Conservation (phyloP, 2,329 filamentous ascomycete species). For the Penicillium frequentans region DNA sequence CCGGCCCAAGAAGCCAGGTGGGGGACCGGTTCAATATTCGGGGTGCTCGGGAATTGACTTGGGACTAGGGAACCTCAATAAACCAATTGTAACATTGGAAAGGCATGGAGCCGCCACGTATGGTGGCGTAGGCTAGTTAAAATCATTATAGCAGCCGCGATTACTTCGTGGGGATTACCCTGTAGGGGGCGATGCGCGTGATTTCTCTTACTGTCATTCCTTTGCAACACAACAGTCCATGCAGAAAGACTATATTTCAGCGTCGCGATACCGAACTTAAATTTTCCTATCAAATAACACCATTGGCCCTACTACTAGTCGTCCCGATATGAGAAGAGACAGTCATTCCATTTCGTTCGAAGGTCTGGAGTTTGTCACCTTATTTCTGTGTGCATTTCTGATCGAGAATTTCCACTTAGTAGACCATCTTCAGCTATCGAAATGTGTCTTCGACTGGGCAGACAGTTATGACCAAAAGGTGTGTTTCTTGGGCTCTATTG, state of each 20-base stretch:
- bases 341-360: background rate
- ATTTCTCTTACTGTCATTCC: background rate
- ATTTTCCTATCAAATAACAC: background rate
- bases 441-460: slow-evolving; percentile 12
- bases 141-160: background rate
- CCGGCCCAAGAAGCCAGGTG: background rate
- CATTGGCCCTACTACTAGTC: background rate
- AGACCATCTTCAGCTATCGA: background rate
- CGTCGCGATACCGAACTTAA: background rate
- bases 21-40: background rate
- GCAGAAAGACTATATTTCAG: background rate
- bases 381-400: background rate
- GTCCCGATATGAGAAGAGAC: background rate
- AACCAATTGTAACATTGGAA: background rate
- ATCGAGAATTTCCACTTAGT: background rate
- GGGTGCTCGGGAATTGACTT: background rate
- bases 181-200: background rate
- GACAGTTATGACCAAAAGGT: slow-evolving; percentile 9
- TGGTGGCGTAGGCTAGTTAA: background rate
- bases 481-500: background rate
- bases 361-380: background rate
- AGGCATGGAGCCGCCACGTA: background rate
- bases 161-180: background rate
- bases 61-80: background rate
- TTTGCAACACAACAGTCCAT: background rate